Evolutionary conservation across 768 basidiomycete genomes (phyloP).

Genomic region (Agaricus subrufescens): DNA sequence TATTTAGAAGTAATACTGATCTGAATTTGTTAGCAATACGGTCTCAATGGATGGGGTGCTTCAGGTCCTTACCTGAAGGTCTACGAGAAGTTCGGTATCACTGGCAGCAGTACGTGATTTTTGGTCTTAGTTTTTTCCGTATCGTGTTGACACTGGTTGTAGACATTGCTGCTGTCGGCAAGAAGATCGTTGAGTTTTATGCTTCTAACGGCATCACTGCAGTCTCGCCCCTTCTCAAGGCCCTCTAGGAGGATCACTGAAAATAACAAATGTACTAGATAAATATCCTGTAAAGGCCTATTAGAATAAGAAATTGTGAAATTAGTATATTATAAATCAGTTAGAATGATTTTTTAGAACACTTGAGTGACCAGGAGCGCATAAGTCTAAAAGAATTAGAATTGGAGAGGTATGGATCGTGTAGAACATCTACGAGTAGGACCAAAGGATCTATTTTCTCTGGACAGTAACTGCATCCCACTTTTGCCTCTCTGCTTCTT

Average conservation of each 20-base stretch:
- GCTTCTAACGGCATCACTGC: constrained; percentile 68
- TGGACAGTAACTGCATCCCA: constrained; percentile 80
- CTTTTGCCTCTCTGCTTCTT: constrained; percentile 68
- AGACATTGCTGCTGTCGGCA: constrained; percentile 78
- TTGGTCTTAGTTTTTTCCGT: not conserved
- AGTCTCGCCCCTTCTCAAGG: constrained; percentile 73
- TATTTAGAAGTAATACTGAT: constrained; percentile 6
- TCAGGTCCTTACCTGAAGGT: constrained; percentile 89
- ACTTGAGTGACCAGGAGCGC: not conserved
- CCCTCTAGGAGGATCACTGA: constrained; percentile 22
- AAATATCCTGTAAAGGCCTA: not conserved
- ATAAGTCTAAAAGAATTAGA: not conserved
- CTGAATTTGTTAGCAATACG: constrained; percentile 51
- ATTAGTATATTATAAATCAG: not conserved
- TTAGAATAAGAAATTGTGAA: not conserved
- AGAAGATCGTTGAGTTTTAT: constrained; percentile 88
- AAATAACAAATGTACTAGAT: not conserved
- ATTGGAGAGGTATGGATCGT: constrained; percentile 3
- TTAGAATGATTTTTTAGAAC: not conserved
- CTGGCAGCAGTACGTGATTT: constrained; percentile 55
- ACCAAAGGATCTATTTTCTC: constrained; percentile 48
- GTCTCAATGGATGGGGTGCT: constrained; percentile 74
- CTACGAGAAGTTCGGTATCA: constrained; percentile 88
- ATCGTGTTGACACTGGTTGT: constrained; percentile 9
- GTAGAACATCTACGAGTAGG: not conserved